Conservation (phyloP, 2,329 filamentous ascomycete genomes). For the Fusarium guadeloupense region DNA sequence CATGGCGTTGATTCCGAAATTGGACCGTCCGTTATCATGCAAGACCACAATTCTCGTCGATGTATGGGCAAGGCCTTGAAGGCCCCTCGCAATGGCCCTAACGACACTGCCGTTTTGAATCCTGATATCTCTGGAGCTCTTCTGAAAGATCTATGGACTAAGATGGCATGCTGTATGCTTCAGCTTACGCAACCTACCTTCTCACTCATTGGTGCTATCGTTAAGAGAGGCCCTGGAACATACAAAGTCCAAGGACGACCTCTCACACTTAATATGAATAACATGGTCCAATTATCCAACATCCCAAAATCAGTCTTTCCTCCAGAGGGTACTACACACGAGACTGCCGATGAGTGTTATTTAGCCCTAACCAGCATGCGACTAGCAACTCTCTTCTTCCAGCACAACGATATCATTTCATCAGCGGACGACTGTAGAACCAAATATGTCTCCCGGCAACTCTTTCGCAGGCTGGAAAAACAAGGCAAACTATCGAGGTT, state of each 20-base stretch:
- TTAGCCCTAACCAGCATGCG: slow-evolving; percentile 51
- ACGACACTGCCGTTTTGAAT: slow-evolving; percentile 32
- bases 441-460: slow-evolving; percentile 44
- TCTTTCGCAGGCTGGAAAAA: slow-evolving; percentile 38
- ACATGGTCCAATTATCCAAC: slow-evolving; percentile 43
- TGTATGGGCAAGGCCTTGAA: neutral
- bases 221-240: slow-evolving; percentile 45
- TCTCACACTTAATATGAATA: slow-evolving; percentile 54
- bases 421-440: slow-evolving; percentile 37
- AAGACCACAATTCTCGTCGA: neutral
- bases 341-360: slow-evolving; percentile 49
- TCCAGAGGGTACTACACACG: slow-evolving; percentile 24
- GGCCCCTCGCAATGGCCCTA: neutral
- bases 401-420: slow-evolving; percentile 49
- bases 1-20: slow-evolving; percentile 29
- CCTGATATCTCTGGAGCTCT: slow-evolving; percentile 43
- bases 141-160: slow-evolving; percentile 47
- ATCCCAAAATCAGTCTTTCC: slow-evolving; percentile 35
- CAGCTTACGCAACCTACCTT: slow-evolving; percentile 50
- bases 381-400: slow-evolving; percentile 50
- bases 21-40: slow-evolving; percentile 1
- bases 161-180: slow-evolving; percentile 54
- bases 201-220: slow-evolving; percentile 51
- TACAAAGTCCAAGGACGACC: slow-evolving; percentile 44
- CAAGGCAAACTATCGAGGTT: slow-evolving; percentile 2